Percentiles rank a stretch among this genome's conserved stretches.
phyloP scores from a whole-genome alignment of 1,284 basidiomycete species.

The Malassezia caprae region DNA sequence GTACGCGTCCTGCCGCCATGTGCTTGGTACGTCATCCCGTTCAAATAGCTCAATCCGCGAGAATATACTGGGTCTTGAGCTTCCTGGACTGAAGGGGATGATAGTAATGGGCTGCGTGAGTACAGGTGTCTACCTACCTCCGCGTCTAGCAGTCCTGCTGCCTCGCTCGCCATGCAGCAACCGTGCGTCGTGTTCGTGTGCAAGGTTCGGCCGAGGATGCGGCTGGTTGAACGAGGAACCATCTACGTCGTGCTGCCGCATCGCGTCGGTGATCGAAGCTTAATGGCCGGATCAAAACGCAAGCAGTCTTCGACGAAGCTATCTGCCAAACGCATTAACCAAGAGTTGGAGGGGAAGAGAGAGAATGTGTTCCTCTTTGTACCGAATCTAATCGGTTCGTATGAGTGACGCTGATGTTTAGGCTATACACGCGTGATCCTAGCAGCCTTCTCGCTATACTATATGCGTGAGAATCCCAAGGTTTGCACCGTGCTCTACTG shows the following conservation, averaged over 20 bases:
- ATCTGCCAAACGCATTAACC: background rate
- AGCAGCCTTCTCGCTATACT: conserved; percentile 78
- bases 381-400: conserved; percentile 74
- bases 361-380: conserved; percentile 60
- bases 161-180: conserved; percentile 1
- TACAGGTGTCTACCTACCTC: conserved; percentile 1
- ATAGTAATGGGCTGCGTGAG: background rate
- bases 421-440: conserved; percentile 85
- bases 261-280: background rate
- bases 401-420: conserved; percentile 41
- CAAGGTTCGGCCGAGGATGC: background rate
- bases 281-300: conserved; percentile 15
- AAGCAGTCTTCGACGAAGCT: conserved; percentile 12
- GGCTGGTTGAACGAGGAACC: background rate
- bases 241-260: background rate
- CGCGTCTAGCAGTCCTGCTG: conserved; percentile 6
- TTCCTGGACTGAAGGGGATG: background rate
- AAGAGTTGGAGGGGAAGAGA: background rate
- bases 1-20: background rate
- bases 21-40: background rate
- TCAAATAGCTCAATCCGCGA: background rate
- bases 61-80: background rate
- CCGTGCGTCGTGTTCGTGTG: background rate
- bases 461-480: conserved; percentile 73
- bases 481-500: conserved; percentile 82